Conservation (phyloP, 2,329 filamentous ascomycete genomes). For the Trichoderma aggressivum region DNA sequence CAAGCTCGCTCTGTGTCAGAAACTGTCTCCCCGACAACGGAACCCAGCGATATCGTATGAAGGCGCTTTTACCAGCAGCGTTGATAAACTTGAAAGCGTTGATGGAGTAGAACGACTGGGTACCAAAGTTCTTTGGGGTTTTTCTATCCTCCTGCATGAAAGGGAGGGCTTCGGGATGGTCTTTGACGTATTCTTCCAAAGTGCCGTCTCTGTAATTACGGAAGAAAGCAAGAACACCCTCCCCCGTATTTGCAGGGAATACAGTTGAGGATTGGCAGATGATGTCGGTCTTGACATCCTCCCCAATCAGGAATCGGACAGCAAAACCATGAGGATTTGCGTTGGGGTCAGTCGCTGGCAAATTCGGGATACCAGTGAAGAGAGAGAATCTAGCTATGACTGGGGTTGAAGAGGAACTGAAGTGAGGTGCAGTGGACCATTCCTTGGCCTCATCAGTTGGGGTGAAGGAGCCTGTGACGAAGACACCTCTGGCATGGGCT, state of each 20-base stretch:
- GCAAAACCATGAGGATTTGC: conserved; percentile 9
- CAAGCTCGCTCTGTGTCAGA: not conserved
- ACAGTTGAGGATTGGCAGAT: conserved; percentile 1
- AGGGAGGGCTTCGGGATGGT: not conserved
- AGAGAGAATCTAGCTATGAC: conserved; percentile 16
- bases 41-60: conserved; percentile 12
- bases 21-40: not conserved
- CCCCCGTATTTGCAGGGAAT: not conserved
- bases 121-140: not conserved
- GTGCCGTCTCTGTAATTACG: not conserved
- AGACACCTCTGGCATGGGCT: conserved; percentile 15
- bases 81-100: conserved; percentile 13
- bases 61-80: not conserved
- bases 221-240: conserved; percentile 1
- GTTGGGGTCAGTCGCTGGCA: not conserved
- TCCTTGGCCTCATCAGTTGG: conserved; percentile 13
- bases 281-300: conserved; percentile 3
- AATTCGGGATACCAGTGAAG: conserved; percentile 1
- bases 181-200: not conserved
- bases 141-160: not conserved
- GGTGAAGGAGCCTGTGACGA: conserved; percentile 21
- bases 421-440: conserved; percentile 12
- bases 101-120: conserved; percentile 13
- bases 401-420: conserved; percentile 3
- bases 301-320: conserved; percentile 3